phyloP scores from a whole-genome alignment of 352 stramenopile species.

The Pythium plurisporium region DNA sequence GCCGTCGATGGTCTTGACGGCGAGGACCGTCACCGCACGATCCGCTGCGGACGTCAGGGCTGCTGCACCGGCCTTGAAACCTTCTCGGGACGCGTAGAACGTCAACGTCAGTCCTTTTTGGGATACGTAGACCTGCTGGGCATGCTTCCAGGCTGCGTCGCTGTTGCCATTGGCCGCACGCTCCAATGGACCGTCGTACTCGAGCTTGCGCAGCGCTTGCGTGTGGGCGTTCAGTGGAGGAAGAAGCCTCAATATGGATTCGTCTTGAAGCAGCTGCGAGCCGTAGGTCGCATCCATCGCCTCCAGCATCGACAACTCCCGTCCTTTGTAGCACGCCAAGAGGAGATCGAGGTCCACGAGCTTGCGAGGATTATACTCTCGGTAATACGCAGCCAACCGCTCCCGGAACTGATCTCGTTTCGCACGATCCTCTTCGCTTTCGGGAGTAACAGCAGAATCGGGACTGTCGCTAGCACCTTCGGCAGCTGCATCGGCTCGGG shows the following conservation, averaged over 20 bases:
- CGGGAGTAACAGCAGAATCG: neutral
- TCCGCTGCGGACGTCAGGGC: conserved; percentile 14
- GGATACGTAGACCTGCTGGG: conserved; percentile 40
- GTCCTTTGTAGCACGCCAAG: conserved; percentile 29
- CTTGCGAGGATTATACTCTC: conserved; percentile 29
- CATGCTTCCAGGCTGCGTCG: conserved; percentile 31
- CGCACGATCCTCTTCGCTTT: conserved; percentile 5
- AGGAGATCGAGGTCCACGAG: conserved; percentile 27
- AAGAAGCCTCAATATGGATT: conserved; percentile 13
- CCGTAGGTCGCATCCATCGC: conserved; percentile 28
- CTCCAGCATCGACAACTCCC: conserved; percentile 25
- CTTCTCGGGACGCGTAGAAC: conserved; percentile 56
- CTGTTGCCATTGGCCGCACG: conserved; percentile 15
- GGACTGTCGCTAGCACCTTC: neutral
- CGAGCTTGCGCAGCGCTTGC: conserved; percentile 6
- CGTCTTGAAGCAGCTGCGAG: conserved; percentile 18
- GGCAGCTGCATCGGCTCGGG: conserved; percentile 8
- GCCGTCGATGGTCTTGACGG: conserved; percentile 23
- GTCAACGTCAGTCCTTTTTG: conserved; percentile 38
- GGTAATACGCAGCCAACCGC: conserved; percentile 27
- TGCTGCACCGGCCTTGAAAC: conserved; percentile 38
- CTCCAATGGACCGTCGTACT: conserved; percentile 20
- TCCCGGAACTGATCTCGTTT: conserved; percentile 22
- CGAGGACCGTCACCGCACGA: conserved; percentile 29
- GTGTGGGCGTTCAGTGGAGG: conserved; percentile 18